Conservation (phyloP, 1,284 basidiomycete genomes). For the Leccinum fallax region DNA sequence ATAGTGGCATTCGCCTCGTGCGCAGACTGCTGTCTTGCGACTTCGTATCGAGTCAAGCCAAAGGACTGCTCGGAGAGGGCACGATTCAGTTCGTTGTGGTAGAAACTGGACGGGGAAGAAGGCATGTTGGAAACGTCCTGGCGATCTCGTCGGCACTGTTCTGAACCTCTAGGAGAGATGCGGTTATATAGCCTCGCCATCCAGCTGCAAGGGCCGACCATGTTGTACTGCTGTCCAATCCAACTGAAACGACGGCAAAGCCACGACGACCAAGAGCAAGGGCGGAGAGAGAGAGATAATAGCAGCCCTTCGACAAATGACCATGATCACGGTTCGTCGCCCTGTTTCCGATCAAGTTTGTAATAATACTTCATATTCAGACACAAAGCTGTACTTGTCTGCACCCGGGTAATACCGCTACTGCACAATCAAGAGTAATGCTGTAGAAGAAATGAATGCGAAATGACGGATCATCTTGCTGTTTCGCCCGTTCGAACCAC, state of each 20-base stretch:
- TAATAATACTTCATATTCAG: slow-evolving; percentile 13
- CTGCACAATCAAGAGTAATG: slow-evolving; percentile 13
- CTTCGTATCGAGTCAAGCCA: slow-evolving; percentile 51
- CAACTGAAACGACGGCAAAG: slow-evolving; percentile 4
- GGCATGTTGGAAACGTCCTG: slow-evolving; percentile 21
- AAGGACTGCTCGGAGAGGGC: slow-evolving; percentile 62
- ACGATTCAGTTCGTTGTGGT: slow-evolving; percentile 51
- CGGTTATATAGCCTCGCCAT: slow-evolving; percentile 36
- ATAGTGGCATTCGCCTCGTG: slow-evolving; percentile 56
- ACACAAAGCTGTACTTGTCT: slow-evolving; percentile 9
- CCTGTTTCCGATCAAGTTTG: slow-evolving; percentile 32
- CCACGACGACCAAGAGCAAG: slow-evolving; percentile 14
- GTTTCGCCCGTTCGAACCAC: slow-evolving; percentile 22
- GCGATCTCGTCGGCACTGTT: slow-evolving; percentile 19
- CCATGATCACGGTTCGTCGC: slow-evolving; percentile 27
- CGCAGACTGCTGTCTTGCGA: slow-evolving; percentile 38
- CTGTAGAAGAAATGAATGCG: slow-evolving; percentile 8
- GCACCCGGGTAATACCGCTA: slow-evolving; percentile 24
- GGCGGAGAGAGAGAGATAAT: slow-evolving; percentile 19
- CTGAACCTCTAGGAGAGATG: slow-evolving; percentile 9
- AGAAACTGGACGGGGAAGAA: slow-evolving; percentile 42
- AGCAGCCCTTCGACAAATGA: slow-evolving; percentile 20
- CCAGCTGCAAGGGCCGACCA: slow-evolving; percentile 31
- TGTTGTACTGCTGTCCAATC: slow-evolving; percentile 17
- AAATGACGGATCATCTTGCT: slow-evolving; percentile 16